Evolutionary conservation across 306 rosid genomes (phyloP).

Genomic region (Medicago truncatula): MtrunA17r5.0-ANR NC_053046.1:22563501-22564000

Average conservation of each 20-base stretch:
- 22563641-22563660: constrained; percentile 8
- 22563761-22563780: neutral
- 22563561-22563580: neutral
- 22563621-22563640: constrained; percentile 22
- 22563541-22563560: constrained; percentile 2
- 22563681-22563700: constrained; percentile 33
- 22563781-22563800: neutral
- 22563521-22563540: constrained; percentile 1
- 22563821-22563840: neutral
- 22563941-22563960: neutral
- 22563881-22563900: constrained; percentile 35
- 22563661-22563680: constrained; percentile 11
- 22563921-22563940: neutral
- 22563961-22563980: constrained; percentile 30
- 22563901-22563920: neutral
- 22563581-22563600: constrained; percentile 38
- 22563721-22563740: neutral
- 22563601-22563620: constrained; percentile 21
- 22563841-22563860: fast-evolving
- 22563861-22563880: neutral
- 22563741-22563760: neutral
- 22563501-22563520: neutral
- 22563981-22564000: neutral
- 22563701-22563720: neutral
- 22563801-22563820: constrained; percentile 1